phyloP scores from a whole-genome alignment of 2,329 filamentous ascomycete species.

The Akanthomyces lecanii region DNA sequence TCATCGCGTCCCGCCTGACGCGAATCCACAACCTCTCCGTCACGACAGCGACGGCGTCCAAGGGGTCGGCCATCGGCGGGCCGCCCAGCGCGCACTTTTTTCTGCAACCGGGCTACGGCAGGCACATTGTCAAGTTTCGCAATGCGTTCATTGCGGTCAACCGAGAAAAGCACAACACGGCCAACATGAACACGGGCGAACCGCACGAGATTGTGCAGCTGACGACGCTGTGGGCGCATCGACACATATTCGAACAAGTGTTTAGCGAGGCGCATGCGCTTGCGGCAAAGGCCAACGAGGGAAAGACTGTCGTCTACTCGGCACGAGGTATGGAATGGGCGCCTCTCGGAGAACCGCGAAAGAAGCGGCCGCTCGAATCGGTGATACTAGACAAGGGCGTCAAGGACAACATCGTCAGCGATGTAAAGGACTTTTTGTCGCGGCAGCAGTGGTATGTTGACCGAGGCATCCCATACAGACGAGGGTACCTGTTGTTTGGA shows the following conservation, averaged over 20 bases:
- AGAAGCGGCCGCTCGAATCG: constrained; percentile 82
- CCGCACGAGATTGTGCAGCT: constrained; percentile 93
- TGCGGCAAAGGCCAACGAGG: constrained; percentile 75
- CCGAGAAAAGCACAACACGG: constrained; percentile 78
- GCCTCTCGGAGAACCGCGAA: constrained; percentile 75
- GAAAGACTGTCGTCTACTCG: constrained; percentile 89
- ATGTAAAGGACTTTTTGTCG: constrained; percentile 76
- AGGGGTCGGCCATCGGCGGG: constrained; percentile 56
- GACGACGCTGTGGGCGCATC: constrained; percentile 85
- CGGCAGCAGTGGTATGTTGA: constrained; percentile 87
- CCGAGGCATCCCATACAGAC: constrained; percentile 87
- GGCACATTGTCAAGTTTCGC: constrained; percentile 81
- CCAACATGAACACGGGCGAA: constrained; percentile 75
- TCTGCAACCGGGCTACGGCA: constrained; percentile 85
- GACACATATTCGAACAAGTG: constrained; percentile 83
- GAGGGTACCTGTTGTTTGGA: constrained; percentile 84
- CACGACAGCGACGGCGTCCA: constrained; percentile 55
- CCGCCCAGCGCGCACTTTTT: constrained; percentile 76
- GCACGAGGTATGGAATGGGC: constrained; percentile 81
- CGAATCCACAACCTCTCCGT: constrained; percentile 58
- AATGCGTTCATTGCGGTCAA: constrained; percentile 85
- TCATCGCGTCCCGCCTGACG: constrained; percentile 54
- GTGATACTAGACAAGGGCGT: constrained; percentile 83
- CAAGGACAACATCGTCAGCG: constrained; percentile 72
- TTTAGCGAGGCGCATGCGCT: constrained; percentile 83